These are phyloP conservation scores for Marsdenia floribunda DNA, from an alignment of 257 asterid species.

Conservation along the genomic window DNA sequence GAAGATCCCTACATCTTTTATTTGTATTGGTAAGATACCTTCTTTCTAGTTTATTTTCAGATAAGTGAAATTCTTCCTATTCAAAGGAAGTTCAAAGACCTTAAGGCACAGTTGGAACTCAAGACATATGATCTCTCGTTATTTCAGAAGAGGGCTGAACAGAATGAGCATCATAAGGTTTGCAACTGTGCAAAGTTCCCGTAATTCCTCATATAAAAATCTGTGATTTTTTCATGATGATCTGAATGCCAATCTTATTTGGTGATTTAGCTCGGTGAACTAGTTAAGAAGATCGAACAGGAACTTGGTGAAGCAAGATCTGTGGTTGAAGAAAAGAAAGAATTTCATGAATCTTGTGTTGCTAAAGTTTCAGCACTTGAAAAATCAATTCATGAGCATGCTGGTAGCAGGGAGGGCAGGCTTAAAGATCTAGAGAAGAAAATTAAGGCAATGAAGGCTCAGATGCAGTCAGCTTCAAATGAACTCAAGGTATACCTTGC, in stretches of 20 bases:
- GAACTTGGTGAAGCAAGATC: constrained; percentile 74
- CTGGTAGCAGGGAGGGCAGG: constrained; percentile 72
- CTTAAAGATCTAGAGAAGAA: constrained; percentile 82
- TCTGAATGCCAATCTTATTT: constrained; percentile 8
- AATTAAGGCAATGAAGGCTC: constrained; percentile 57
- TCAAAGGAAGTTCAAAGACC: constrained; percentile 74
- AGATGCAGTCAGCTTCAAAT: constrained; percentile 72
- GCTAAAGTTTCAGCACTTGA: constrained; percentile 73
- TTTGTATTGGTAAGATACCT: not conserved
- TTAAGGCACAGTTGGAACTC: constrained; percentile 79
- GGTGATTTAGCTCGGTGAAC: constrained; percentile 67
- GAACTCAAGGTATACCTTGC: constrained; percentile 62
- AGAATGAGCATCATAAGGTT: constrained; percentile 98
- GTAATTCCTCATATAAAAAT: not conserved
- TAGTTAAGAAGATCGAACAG: constrained; percentile 70
- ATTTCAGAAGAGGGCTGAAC: constrained; percentile 78
- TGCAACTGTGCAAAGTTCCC: constrained; percentile 4
- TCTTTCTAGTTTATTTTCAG: constrained; percentile 37
- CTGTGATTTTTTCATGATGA: not conserved
- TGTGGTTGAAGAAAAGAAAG: constrained; percentile 55
- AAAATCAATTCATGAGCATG: constrained; percentile 66
- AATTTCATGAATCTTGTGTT: constrained; percentile 49
- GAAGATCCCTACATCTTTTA: not conserved
- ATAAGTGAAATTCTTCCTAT: constrained; percentile 80
- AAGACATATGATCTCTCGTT: constrained; percentile 87